Conservation (phyloP, 139 green algal genomes). For the Monoraphidium neglectum region DNA sequence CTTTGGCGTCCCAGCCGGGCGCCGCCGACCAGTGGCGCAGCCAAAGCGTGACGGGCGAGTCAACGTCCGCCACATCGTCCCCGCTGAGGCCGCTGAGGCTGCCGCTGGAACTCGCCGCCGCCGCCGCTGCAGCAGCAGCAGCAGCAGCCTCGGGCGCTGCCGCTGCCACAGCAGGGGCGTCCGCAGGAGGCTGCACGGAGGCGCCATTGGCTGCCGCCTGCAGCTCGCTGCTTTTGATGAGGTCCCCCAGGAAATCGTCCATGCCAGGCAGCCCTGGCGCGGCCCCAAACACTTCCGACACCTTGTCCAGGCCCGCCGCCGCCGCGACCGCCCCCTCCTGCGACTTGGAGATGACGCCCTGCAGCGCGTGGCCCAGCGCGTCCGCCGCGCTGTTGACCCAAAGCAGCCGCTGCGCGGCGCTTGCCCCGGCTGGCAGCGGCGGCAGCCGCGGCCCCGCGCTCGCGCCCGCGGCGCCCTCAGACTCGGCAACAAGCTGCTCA, state of each 20-base stretch:
- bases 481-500: not conserved
- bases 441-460: not conserved
- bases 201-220: too few relatives aligned
- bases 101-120: too few relatives aligned
- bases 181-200: too few relatives aligned
- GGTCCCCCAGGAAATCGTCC: not conserved
- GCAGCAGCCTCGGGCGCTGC: not conserved
- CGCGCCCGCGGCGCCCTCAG: not conserved
- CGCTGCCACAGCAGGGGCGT: too few relatives aligned
- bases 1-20: conserved; percentile 8
- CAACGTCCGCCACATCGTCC: too few relatives aligned
- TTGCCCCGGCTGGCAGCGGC: not conserved
- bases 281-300: not conserved
- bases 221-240: not conserved
- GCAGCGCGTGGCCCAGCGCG: not conserved
- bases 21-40: not conserved
- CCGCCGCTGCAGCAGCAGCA: conserved; percentile 4
- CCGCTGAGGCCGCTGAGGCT: too few relatives aligned
- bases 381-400: not conserved
- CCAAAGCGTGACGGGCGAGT: conserved; percentile 5
- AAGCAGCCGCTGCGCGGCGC: not conserved
- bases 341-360: not conserved
- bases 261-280: not conserved
- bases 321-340: not conserved
- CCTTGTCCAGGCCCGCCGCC: not conserved